Evolutionary conservation across 192 early-diverging fungal genomes (phyloP).

Genomic region (Spizellomyces sp.): DNA sequence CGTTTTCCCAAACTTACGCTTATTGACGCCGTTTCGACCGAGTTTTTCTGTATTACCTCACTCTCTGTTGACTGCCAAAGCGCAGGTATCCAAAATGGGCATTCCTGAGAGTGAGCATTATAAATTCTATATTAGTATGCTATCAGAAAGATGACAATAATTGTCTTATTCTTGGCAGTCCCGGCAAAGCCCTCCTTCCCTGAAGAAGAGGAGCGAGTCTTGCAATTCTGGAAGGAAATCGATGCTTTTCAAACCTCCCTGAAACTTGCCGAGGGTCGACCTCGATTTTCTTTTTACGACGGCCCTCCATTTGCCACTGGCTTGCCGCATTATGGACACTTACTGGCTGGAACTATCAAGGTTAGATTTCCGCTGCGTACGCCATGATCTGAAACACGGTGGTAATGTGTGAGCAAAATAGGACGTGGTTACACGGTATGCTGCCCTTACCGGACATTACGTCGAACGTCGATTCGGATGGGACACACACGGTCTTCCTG

Average conservation of each 20-base stretch:
- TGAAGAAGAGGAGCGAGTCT: slow-evolving; percentile 90
- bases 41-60: not conserved
- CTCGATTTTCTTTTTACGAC: slow-evolving; percentile 93
- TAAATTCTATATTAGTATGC: not conserved
- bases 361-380: slow-evolving; percentile 36
- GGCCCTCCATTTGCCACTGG: slow-evolving; percentile 99
- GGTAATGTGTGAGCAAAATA: slow-evolving; percentile 24
- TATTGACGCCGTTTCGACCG: too few relatives aligned
- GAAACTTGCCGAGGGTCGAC: slow-evolving; percentile 86
- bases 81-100: not conserved
- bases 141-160: not conserved
- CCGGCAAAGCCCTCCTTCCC: slow-evolving; percentile 80
- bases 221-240: slow-evolving; percentile 95
- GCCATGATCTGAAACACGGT: not conserved
- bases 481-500: slow-evolving; percentile 92
- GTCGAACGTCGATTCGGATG: slow-evolving; percentile 98
- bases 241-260: slow-evolving; percentile 92
- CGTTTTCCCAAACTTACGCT: too few relatives aligned
- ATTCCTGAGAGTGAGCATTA: slow-evolving; percentile 9
- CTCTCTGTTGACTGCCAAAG: not conserved
- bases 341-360: slow-evolving; percentile 99
- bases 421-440: slow-evolving; percentile 98
- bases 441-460: slow-evolving; percentile 91
- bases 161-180: slow-evolving; percentile 27
- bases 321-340: slow-evolving; percentile 96